Percentiles rank a stretch among this genome's conserved stretches.
Evolutionary conservation across 495 filamentous ascomycete species (phyloP).

Genomic region (Cercophora sp.): DNA sequence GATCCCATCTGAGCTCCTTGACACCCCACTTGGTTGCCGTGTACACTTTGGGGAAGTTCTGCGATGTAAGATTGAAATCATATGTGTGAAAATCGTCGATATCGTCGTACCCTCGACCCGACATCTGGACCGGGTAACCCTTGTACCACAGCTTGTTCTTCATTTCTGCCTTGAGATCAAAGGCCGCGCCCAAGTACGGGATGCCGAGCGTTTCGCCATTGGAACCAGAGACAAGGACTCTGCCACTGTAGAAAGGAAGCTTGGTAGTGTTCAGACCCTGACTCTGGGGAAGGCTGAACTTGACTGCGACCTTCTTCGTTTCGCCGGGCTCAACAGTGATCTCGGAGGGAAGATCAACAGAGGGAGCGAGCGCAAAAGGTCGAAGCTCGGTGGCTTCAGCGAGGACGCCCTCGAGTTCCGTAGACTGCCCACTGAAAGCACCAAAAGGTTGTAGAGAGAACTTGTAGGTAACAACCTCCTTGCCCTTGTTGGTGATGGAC

Average conservation of each 20-base stretch:
- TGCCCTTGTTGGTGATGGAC: slow-evolving; percentile 41
- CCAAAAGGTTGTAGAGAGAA: slow-evolving; percentile 14
- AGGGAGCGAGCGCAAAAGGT: background rate
- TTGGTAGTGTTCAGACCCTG: too few relatives aligned
- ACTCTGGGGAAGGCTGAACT: too few relatives aligned
- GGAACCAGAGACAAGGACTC: slow-evolving; percentile 4
- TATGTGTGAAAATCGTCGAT: background rate
- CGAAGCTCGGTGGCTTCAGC: too few relatives aligned
- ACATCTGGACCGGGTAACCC: background rate
- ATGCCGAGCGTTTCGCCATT: slow-evolving; percentile 1
- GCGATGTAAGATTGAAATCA: background rate
- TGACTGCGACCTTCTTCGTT: background rate
- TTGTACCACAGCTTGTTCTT: background rate
- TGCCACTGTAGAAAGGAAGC: slow-evolving; percentile 7
- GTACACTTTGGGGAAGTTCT: background rate
- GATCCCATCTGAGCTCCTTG: background rate
- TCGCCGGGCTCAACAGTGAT: slow-evolving; percentile 3
- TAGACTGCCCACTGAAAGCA: too few relatives aligned
- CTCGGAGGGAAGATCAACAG: background rate
- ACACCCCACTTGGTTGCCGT: background rate
- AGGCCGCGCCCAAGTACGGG: slow-evolving; percentile 4
- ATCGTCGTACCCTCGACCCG: background rate
- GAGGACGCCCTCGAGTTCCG: too few relatives aligned
- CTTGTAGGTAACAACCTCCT: slow-evolving; percentile 30
- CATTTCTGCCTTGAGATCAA: background rate